These are phyloP conservation scores for Colletotrichum chlorophyti DNA, from an alignment of 2,329 filamentous ascomycete genomes.

Conservation along the genomic window DNA sequence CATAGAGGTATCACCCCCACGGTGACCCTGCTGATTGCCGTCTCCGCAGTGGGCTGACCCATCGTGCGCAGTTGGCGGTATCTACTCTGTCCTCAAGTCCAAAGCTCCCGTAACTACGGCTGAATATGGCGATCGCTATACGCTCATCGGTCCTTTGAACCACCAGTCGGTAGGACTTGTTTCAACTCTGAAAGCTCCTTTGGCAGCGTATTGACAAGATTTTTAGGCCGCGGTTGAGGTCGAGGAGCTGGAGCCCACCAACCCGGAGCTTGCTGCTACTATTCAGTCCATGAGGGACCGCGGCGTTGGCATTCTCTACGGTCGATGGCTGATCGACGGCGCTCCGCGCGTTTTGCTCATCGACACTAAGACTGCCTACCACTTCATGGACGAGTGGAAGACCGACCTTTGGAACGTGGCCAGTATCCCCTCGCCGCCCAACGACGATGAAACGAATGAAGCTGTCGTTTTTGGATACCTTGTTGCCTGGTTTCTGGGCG, in stretches of 20 bases:
- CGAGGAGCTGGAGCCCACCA: slow-evolving; percentile 86
- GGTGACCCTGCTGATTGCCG: not conserved
- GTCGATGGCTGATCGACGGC: slow-evolving; percentile 96
- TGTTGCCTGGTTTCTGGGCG: slow-evolving; percentile 97
- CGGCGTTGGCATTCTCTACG: slow-evolving; percentile 89
- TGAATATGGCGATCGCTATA: slow-evolving; percentile 98
- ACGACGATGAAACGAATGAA: slow-evolving; percentile 95
- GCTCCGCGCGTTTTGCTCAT: slow-evolving; percentile 93
- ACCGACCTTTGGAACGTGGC: slow-evolving; percentile 91
- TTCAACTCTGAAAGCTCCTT: not conserved
- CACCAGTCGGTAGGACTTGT: slow-evolving; percentile 76
- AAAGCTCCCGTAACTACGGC: slow-evolving; percentile 97
- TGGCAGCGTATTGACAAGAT: slow-evolving; percentile 17
- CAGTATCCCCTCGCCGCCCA: slow-evolving; percentile 90
- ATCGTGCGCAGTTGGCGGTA: slow-evolving; percentile 80
- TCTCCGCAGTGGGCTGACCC: slow-evolving; percentile 33
- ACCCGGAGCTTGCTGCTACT: slow-evolving; percentile 78
- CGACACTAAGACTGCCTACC: slow-evolving; percentile 92
- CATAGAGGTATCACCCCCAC: slow-evolving; percentile 76
- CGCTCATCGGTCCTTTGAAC: slow-evolving; percentile 93
- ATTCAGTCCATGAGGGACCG: slow-evolving; percentile 93
- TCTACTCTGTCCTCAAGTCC: slow-evolving; percentile 99
- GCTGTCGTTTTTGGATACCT: slow-evolving; percentile 97
- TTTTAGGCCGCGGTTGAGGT: slow-evolving; percentile 97
- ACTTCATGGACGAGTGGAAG: slow-evolving; percentile 96